Conservation (phyloP, 768 basidiomycete genomes). For the Lanmaoa pseudosensibilis region DNA sequence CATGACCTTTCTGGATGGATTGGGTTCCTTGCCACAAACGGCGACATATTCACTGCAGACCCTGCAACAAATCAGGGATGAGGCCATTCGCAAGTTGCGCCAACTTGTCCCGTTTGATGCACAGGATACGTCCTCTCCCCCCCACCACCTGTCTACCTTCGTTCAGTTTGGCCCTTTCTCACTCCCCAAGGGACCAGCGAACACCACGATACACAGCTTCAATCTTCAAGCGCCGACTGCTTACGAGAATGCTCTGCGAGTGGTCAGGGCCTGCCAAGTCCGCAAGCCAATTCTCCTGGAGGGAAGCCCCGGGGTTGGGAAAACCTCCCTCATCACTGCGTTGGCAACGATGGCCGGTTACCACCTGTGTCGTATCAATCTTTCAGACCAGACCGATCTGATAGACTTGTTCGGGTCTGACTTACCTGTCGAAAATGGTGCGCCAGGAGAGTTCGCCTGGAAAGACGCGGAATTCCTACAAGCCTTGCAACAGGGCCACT, state of each 20-base stretch:
- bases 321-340: constrained; percentile 90
- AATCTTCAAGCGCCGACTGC: constrained; percentile 89
- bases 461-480: constrained; percentile 94
- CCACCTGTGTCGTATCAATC: constrained; percentile 85
- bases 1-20: constrained; percentile 90
- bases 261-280: constrained; percentile 87
- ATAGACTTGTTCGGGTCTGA: constrained; percentile 96
- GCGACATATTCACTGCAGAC: constrained; percentile 60
- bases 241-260: constrained; percentile 80
- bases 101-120: constrained; percentile 51
- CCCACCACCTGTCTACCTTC: constrained; percentile 36
- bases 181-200: constrained; percentile 56
- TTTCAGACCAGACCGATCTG: constrained; percentile 97
- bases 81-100: constrained; percentile 55
- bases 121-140: constrained; percentile 22
- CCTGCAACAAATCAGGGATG: constrained; percentile 59
- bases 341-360: constrained; percentile 80
- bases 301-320: constrained; percentile 97
- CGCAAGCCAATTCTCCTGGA: constrained; percentile 91
- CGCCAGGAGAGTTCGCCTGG: constrained; percentile 93
- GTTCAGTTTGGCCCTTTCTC: constrained; percentile 75
- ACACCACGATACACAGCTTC: constrained; percentile 49
- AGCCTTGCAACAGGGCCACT: constrained; percentile 92
- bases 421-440: constrained; percentile 89
- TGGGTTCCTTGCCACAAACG: constrained; percentile 75